Conservation (phyloP, 352 stramenopile species). For the Elongisporangium prolatum region DNA sequence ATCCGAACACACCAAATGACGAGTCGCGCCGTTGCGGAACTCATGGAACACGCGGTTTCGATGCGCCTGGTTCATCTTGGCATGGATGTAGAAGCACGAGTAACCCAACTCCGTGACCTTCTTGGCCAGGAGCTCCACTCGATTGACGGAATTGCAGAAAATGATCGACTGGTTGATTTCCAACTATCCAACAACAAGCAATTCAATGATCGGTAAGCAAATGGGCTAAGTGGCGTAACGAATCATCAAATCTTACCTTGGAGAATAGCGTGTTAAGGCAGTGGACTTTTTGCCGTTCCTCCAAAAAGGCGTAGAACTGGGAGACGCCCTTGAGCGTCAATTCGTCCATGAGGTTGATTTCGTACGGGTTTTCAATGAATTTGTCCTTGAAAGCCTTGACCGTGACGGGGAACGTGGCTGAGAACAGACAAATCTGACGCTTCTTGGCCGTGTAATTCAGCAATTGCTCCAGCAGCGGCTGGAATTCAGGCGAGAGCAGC, state of each 20-base stretch:
- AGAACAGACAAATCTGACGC: conserved; percentile 99
- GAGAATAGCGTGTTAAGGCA: conserved; percentile 99
- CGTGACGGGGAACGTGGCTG: conserved; percentile 99
- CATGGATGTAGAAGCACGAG: conserved; percentile 99
- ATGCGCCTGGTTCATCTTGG: conserved; percentile 99
- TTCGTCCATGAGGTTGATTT: conserved; percentile 99
- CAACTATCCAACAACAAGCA: conserved; percentile 36
- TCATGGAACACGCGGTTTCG: conserved; percentile 99
- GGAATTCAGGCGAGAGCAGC: conserved; percentile 97
- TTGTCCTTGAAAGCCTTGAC: conserved; percentile 99
- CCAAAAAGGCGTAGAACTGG: conserved; percentile 99
- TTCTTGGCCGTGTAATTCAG: conserved; percentile 91
- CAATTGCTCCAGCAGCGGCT: conserved; percentile 97
- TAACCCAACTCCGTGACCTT: conserved; percentile 99
- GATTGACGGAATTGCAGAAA: conserved; percentile 99
- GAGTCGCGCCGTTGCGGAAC: conserved; percentile 97
- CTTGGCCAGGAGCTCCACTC: conserved; percentile 98
- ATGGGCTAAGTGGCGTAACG: no score
- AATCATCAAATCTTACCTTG: conserved; percentile 36
- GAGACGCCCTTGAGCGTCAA: conserved; percentile 98
- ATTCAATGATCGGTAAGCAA: conserved; percentile 20
- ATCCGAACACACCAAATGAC: conserved; percentile 98
- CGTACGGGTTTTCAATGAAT: conserved; percentile 97
- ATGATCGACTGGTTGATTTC: conserved; percentile 99
- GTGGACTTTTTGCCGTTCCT: conserved; percentile 99